Base-by-base conservation (phyloP, 352 stramenopile genomes). In the Globisporangium parvum region DNA sequence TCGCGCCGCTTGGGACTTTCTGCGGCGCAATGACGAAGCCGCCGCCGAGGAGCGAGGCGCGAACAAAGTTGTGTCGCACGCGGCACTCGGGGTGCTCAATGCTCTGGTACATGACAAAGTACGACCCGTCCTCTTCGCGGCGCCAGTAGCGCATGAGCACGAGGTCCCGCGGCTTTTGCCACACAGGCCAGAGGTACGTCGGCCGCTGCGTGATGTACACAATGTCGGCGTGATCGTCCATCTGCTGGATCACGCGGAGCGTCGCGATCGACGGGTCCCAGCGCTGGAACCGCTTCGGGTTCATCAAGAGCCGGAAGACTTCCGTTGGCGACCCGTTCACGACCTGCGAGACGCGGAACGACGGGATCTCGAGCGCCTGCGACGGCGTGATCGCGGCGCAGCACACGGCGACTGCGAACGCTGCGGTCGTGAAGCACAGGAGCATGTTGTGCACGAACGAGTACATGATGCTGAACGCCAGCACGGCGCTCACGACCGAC, bases 91-190 rank as follows among this genome's bases (percentile, higher is more conserved):
- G 83, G 60, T 95, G 85, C 46, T 88, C 79, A 44, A 91, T 85
- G 55, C 80, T 92, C 67, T 95, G 84, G 71, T 91, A 95, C 83
- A 95, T 95, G 71, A 95, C 83, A 64, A 95, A 93, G 62, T 91
- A 95, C 39, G 83, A 93, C 18, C 85, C 85, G 57, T 95, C 85
- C 65, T 95, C 85, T 63, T 95, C 85, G 20, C 84, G 81, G 17
- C 85, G 76, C 85, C 85, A 95, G 69, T 95, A 95, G 37, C 85
- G 85, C 73, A 93, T 87, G 52, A 95, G 71, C 60, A 95, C 85
- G 6, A 95, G 65, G 55, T 95, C 85, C 23, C 83, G 81, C 23
- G 82, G 77, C 56, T 91, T 92, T 44, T 94, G 85, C 85, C 85
- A 94, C 46, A 92, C 57, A 17, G 85, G 85, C 85, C 85, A 93